Base-by-base conservation (phyloP, 768 basidiomycete species). In the Lactarius sp. region DNA sequence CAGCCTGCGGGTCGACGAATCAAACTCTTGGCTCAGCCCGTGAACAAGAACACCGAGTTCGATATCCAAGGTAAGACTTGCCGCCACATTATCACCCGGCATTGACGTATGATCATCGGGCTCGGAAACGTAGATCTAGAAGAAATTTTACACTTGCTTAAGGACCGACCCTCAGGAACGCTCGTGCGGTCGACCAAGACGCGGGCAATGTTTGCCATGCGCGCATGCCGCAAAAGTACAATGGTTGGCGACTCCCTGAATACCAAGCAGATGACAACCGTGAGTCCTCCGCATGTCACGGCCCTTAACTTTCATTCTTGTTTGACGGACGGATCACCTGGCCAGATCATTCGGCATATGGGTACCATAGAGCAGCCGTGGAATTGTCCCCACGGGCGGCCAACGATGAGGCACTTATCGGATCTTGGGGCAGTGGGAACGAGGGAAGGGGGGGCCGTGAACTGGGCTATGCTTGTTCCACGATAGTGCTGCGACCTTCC, bases 101-200 rank as follows among this genome's bases (percentile, higher is more conserved):
- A 51, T 56, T 56, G 36, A 60, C 52, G 36, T 50, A 13, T 13
- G 14, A 31, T 14, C 9, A 5, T 31, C 10, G 37, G 58, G 22
- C 14, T 31, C 4, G 41, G 39, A 56, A 13, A 39, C 7, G 1
- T 70, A 96, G 95, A 98, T 74, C 78, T 98, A 18, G 95, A 96
- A 74, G 97, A 98, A 70, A 80, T 99, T 9, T 81, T 99, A 27
- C 85, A 95, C 68, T 77, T 96, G 14, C 80, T 99, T 76, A 84
- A 84, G 42, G 90, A 95, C 70, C 79, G 81, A 8, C 87, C 93
- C 0, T 73, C 79, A 0, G 90, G 92, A 2, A 84, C 87, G 69
- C 90, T 93, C 83, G 91, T 97, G 0, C 81, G 97, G 22, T 97
- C 94, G 71, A 88, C 89, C 16, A 98, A 98, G 73, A 93, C 91